Base-by-base conservation (phyloP, 495 filamentous ascomycete genomes). In the Tuber brumale region DNA sequence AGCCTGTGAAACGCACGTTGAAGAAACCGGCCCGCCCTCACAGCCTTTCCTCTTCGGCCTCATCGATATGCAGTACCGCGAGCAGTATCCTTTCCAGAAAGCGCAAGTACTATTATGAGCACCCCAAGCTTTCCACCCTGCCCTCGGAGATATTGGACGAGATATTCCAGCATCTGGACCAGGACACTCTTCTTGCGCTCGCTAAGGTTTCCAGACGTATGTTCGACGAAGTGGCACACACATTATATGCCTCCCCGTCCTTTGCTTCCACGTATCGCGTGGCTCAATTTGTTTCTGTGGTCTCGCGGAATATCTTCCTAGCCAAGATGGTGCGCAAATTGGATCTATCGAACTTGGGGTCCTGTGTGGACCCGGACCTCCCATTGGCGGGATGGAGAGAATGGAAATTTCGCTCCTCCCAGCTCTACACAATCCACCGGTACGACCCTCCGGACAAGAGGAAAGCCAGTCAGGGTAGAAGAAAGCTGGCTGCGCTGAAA, bases 251-350 rank as follows among this genome's bases (percentile, higher is more conserved):
- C 3, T 41, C 74, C 19, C 84, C 85, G 9, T 48, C 73, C 4
- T 85, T 86, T 71, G 76, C 75, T 45, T 81, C 80, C 35, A 85
- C 84, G 16, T 86, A 85, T 71, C 81, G 85, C 44, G 84, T 85
- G 69, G 85, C 84, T n/a, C 83, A 85, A 61, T 86, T 86, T 46
- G 81, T 83, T 45, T 79, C 80, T 6, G 80, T 77, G 23, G 80
- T 85, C 46, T 75, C 82, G 21, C 78, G 81, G 72, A 82, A 82
- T 31, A 72, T 69, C 18, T 70, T 74, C 43, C 80, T 83, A 57
- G 83, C 85, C 16, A 71, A 71, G 43, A 74, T 83, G 80, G 85
- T 86, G 18, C 82, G 77, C 7, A 76, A 78, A 9, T 72, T 85
- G 23, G 80, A 85, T 44, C 70, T 85, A 42, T 79, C 76, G 18